Evolutionary conservation across 495 filamentous ascomycete species (phyloP), one percentile per base, ranked within the genome.

Genomic region (Penicillium atrosanguineum): DNA sequence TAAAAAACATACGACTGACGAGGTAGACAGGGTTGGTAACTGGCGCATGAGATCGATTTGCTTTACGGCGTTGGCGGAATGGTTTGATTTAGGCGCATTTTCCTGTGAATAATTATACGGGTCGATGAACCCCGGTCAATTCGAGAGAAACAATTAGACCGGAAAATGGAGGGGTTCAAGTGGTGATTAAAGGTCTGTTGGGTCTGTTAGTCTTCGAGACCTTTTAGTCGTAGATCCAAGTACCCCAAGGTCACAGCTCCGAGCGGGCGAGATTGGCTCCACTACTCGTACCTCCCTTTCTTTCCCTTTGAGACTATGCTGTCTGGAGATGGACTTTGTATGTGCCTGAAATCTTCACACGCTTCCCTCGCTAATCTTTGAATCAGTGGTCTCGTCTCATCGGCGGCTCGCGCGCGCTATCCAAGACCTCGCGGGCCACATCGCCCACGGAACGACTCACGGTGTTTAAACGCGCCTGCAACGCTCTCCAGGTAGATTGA

Each of bases 381-480:
- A 26, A 49, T 36, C 61, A 95, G 89, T 95, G 89, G 87, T 90
- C 89, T 73, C 86, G 92, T 72, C 81, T 96, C 61, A 84, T 96
- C 72, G 91, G 90, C 67, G 89, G 90, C 64, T 87, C 84, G 57
- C 83, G 83, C 62, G 79, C 83, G 46, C 80, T 81, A 70, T 81
- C 70, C 48, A 82, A 80, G 70, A 81, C 82, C 69, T 77, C 83
- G 57, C 75, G 83, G 42, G 77, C 85, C 34, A 85, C 85, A 61
- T 87, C 90, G 63, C 90, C 93, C 34, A 86, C 90, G 53, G 85
- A 93, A 67, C 89, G 95, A 59, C 83, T 95, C 65, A 84, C 87
- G 60, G 87, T 88, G 51, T 98, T 97, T 74, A 94, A 93, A 74
- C 85, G 88, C 64, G 82, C 87, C 59, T 95, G 93, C 72, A 85